Conservation (phyloP, 768 basidiomycete genomes). For the Suillus plorans region DNA sequence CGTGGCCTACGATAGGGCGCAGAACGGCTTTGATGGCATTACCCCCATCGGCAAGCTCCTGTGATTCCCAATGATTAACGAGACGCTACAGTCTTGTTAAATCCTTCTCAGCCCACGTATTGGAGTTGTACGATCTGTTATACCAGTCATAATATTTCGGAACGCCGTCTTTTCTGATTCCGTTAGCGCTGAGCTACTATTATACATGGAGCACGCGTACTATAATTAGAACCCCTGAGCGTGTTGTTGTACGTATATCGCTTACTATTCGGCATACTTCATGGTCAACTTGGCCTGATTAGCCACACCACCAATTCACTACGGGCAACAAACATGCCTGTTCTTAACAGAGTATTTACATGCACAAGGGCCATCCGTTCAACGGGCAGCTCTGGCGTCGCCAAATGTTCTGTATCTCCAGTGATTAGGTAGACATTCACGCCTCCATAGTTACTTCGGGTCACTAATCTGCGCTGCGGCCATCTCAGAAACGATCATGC, state of each 20-base stretch:
- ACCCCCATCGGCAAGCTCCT: constrained; percentile 39
- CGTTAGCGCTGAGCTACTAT: too few species aligned
- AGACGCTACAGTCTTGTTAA: not conserved
- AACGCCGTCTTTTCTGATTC: not conserved
- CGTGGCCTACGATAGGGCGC: constrained; percentile 54
- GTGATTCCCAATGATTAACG: constrained; percentile 16
- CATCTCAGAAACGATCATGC: not conserved
- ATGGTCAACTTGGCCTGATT: not conserved
- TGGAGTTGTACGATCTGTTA: not conserved
- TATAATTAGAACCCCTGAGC: not conserved
- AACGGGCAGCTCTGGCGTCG: not conserved
- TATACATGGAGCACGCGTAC: not conserved
- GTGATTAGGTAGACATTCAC: not conserved
- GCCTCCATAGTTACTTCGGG: not conserved
- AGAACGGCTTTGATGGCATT: constrained; percentile 36
- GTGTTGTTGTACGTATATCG: not conserved
- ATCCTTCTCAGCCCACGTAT: not conserved
- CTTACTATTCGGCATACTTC: not conserved
- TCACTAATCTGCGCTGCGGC: not conserved
- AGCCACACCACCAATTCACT: not conserved
- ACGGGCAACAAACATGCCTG: not conserved
- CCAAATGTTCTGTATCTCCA: not conserved
- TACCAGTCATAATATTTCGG: not conserved
- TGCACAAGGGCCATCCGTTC: constrained; percentile 5
- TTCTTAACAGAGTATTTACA: constrained; percentile 5